Evolutionary conservation across 2,329 filamentous ascomycete genomes (phyloP).

Genomic region (Xylariales sp.): DNA sequence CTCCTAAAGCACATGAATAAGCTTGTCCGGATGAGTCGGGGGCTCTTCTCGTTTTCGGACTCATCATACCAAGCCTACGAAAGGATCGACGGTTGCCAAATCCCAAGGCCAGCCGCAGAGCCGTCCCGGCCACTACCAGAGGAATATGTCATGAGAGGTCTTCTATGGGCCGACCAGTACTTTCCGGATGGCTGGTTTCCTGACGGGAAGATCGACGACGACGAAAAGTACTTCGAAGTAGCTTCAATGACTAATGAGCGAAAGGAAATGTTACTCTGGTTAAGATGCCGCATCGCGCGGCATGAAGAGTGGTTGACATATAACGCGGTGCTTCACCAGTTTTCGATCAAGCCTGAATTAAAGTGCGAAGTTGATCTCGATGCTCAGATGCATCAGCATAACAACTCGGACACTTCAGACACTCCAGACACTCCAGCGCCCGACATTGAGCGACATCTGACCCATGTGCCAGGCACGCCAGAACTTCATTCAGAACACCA

Average conservation of each 20-base stretch:
- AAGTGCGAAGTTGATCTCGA: slow-evolving; percentile 31
- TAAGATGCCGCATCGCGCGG: slow-evolving; percentile 45
- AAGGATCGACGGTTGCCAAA: slow-evolving; percentile 36
- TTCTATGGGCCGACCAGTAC: slow-evolving; percentile 56
- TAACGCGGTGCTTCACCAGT: slow-evolving; percentile 30
- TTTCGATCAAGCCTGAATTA: slow-evolving; percentile 33
- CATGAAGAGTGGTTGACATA: slow-evolving; percentile 41
- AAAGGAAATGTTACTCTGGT: slow-evolving; percentile 54
- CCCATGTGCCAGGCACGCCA: too few species aligned
- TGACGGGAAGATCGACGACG: slow-evolving; percentile 56
- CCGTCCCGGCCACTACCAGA: slow-evolving; percentile 58
- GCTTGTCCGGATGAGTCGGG: too few species aligned
- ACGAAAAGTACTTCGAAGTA: slow-evolving; percentile 61
- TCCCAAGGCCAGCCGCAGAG: slow-evolving; percentile 42
- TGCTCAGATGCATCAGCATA: too few species aligned
- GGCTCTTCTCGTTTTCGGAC: too few species aligned
- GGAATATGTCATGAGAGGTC: slow-evolving; percentile 61
- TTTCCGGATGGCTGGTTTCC: slow-evolving; percentile 56
- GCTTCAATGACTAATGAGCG: slow-evolving; percentile 55
- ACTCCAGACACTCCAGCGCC: too few species aligned
- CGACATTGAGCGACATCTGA: too few species aligned
- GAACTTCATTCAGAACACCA: too few species aligned
- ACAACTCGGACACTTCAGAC: too few species aligned
- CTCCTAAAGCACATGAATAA: too few species aligned
- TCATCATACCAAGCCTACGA: slow-evolving; percentile 14